Evolutionary conservation across 2,329 filamentous ascomycete genomes (phyloP), one percentile per base, ranked within the genome.

Genomic region (Apiospora koreana): DNA sequence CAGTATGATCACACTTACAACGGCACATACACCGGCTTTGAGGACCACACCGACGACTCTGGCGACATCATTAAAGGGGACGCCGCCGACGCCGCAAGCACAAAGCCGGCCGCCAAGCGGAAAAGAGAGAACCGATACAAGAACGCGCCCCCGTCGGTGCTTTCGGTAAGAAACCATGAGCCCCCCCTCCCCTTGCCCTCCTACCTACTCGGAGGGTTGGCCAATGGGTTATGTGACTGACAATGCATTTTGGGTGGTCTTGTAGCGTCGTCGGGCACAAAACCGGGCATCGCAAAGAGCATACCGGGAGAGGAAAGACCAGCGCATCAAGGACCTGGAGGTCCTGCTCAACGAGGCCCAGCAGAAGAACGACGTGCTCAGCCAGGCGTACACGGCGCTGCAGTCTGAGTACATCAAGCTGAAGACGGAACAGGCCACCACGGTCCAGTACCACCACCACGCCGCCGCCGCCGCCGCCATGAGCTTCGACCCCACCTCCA

Each of bases 291-390:
- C 88, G 2, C 88, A 90, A 77, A 82, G 88, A 70, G 88, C 88
- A 0, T 90, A 90, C 76, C 83, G 88, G 65, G 88, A 91, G 77
- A 84, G 88, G 68, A 91, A 90, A 75, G 88, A 92, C 76, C 89
- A 91, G 77, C 86, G 90, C 72, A 90, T 91, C 75, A 86, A 87
- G 72, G 89, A 91, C 74, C 85, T 92, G 25, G 89, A 91, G 77
- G 77, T 82, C 45, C 84, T 89, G 74, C 84, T 91, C 42, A 79
- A 79, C 65, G 84, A 87, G 23, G 80, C 88, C 67, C 85, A 86
- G 72, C 84, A 86, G 31, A 87, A 86, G 74, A 88, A 90, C 77
- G 86, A 85, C 71, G 82, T 83, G 43, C 84, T 91, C 68, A 84
- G 85, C 72, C 82, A 84, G 68, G 87, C 87, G 5, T 89, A 90